phyloP scores from a whole-genome alignment of 306 rosid genomes.

The Crotalaria pallida region DNA sequence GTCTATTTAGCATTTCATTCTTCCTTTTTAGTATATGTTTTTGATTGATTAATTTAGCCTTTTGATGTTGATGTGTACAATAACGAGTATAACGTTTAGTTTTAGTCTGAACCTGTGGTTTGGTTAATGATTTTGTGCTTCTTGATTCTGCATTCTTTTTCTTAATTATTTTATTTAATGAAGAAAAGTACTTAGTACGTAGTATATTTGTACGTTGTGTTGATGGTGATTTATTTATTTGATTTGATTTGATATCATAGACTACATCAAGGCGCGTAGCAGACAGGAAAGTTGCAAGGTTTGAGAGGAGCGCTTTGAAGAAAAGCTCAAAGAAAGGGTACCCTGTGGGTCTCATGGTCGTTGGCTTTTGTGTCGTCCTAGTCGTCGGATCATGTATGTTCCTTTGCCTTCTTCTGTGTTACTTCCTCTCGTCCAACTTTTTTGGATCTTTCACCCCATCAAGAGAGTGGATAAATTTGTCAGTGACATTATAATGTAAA shows the following conservation, averaged over 20 bases:
- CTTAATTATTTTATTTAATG: no score
- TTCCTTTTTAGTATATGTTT: background rate
- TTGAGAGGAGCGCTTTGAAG: conserved; percentile 46
- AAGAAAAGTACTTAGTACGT: no score
- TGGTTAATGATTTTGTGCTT: background rate
- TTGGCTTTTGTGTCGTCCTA: conserved; percentile 49
- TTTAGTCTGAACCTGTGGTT: background rate
- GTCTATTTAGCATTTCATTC: background rate
- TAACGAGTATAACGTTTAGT: no score
- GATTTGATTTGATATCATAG: conserved; percentile 30
- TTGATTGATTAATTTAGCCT: background rate
- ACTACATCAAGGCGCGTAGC: conserved; percentile 68
- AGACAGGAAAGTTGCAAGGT: conserved; percentile 70
- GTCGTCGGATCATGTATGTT: conserved; percentile 56
- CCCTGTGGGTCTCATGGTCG: conserved; percentile 42
- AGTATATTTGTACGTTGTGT: background rate
- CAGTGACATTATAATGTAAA: no score
- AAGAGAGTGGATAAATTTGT: no score
- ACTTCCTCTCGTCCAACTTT: no score
- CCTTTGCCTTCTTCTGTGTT: background rate
- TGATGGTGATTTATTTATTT: background rate
- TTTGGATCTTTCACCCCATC: no score
- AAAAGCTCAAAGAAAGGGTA: conserved; percentile 56
- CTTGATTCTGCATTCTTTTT: background rate
- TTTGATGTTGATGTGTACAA: background rate